Base-by-base conservation (phyloP, 495 filamentous ascomycete species). In the Penicillium fimorum region DNA sequence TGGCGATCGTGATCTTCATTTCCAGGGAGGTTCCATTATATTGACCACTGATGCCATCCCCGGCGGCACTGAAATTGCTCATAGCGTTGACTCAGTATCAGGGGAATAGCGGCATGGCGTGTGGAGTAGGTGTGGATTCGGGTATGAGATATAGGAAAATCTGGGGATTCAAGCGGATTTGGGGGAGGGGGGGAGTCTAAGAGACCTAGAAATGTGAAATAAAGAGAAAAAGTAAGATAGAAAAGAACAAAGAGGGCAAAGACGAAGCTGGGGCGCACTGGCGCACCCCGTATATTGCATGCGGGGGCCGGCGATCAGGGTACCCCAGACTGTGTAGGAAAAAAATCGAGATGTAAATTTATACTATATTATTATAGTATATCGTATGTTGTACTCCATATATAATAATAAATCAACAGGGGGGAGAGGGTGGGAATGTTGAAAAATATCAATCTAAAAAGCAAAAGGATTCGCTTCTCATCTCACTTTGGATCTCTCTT, bases 1-100 rank as follows among this genome's bases (percentile, higher is more conserved):
- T 81, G 20, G 76, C 79, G 61, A 83, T 83, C 62, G 74, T 73
- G 69, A 79, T 79, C 43, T 72, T 42, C 56, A 77, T 65, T 12
- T 62, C 69, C 49, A 76, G 53, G 42, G 63, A 66, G 24, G 61
- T 37, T 43, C 72, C 74, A 22, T 57, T 66, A 51, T 75, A 74
- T 52, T 68, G 71, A 41, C 75, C 75, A 49, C 73, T 74, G 59
- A 78, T 74, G 57, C 73, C 76, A 66, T 75, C 62, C 18, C 71
- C 74, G 53, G 71, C 65, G 38, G 70, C 62, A 55, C 53, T 63
- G 53, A 58, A 61, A 29, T 57, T 55, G 37, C 50, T 51, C 67
- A 68, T 69, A 52, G 51, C 55, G 33, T 24, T 49, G 18, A 15
- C 18, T 37, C 27, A 25, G 52, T 49, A 33, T 62, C 41, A 61